Base-by-base conservation (phyloP, 1,139 yeast genomes). In the Lodderomyces pseudojiufengensis region DNA sequence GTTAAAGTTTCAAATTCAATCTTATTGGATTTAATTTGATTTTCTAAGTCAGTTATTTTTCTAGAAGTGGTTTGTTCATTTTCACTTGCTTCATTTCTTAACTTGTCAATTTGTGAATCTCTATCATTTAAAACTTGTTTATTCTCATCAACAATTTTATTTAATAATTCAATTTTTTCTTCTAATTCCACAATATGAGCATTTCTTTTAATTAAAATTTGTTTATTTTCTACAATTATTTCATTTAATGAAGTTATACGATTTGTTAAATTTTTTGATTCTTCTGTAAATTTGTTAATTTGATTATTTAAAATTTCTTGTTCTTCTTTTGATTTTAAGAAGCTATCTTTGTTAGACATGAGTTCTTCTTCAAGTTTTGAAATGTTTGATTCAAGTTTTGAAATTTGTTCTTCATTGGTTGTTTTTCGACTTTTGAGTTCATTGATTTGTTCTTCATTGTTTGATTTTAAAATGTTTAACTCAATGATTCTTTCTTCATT, bases 341-440 rank as follows among this genome's bases (percentile, higher is more conserved):
- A n/a, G 27, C 31, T 3, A 33, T n/a, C 18, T 27, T 9, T 18
- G 5, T 7, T 7, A 5, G 20, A 5, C 7, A 5, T 7, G 5
- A 18, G 5, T 5, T 5, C 20, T 11, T 16, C 24, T 11, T 31
- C 29, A 18, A 24, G 25, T 3, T 9, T 12, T 11, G 24, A 11
- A 11, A 20, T 29, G 10, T 20, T 3, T 15, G 5, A 4, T 7
- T 29, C 12, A 25, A 29, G 25, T 22, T 21, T 21, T 14, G 27
- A 23, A 13, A 32, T 28, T 18, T 33, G 32, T 25, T 27, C 30
- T 14, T 30, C 10, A 10, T 18, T 14, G n/a, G n/a, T n/a, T 27
- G 23, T 9, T 18, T 24, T 2, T 28, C 25, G 13, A 18, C 22
- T 14, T 14, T 8, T n/a, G n/a, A n/a, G n/a, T n/a, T n/a, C n/a